Conservation (phyloP, 73 alveolate species). For the Paramecium sonneborni region DNA sequence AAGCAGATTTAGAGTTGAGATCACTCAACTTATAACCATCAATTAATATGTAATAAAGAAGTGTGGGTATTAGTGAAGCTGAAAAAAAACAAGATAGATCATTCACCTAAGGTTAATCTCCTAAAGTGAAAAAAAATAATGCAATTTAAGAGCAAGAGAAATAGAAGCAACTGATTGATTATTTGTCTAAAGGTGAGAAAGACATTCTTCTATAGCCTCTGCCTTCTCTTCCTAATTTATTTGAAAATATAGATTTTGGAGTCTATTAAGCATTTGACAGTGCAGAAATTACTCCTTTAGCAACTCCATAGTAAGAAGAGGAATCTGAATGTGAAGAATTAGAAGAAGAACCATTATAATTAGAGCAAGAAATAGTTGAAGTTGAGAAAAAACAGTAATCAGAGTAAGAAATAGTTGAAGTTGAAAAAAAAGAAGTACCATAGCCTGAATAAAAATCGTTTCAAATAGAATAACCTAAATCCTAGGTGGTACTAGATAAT, state of each 20-base stretch:
- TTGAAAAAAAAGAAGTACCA: not conserved
- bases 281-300: not conserved
- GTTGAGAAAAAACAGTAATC: not conserved
- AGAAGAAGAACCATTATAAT: not conserved
- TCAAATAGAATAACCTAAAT: not conserved
- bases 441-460: not conserved
- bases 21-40: not conserved
- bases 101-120: not conserved
- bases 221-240: not conserved
- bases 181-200: not conserved
- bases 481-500: not conserved
- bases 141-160: not conserved
- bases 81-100: not conserved
- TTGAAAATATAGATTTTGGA: not conserved
- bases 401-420: not conserved
- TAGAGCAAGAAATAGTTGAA: not conserved
- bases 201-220: not conserved
- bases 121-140: not conserved
- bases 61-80: not conserved
- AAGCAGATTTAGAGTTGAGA: not conserved
- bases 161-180: not conserved
- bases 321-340: not conserved
- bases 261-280: slow-evolving; percentile 4
- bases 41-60: not conserved
- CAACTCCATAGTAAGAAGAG: not conserved